phyloP scores from a whole-genome alignment of 805 yeast species.

The Kuraishia piskuri region DNA sequence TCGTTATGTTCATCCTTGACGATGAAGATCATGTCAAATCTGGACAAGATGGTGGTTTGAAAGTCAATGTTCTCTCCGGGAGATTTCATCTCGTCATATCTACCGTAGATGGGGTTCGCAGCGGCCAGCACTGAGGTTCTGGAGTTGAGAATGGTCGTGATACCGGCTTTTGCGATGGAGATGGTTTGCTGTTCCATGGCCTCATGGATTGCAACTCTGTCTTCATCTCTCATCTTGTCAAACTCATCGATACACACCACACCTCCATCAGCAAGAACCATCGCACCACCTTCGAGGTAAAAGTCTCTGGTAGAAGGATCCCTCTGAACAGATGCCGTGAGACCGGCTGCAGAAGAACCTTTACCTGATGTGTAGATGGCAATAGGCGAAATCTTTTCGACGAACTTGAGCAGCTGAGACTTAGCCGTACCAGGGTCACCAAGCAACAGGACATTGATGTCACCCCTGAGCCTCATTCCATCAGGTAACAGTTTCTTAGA shows the following conservation, averaged over 20 bases:
- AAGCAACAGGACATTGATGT: conserved; percentile 80
- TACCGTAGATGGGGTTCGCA: conserved; percentile 94
- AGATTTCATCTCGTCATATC: conserved; percentile 91
- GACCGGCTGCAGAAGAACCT: conserved; percentile 99
- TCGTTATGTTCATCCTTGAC: conserved; percentile 93
- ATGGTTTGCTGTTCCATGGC: conserved; percentile 99
- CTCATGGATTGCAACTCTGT: conserved; percentile 97
- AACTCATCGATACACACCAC: conserved; percentile 99
- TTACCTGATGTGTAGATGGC: conserved; percentile 97
- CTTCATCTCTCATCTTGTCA: conserved; percentile 98
- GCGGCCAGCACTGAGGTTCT: conserved; percentile 96
- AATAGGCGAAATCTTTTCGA: conserved; percentile 89
- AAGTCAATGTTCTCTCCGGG: conserved; percentile 98
- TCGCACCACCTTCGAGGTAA: conserved; percentile 97
- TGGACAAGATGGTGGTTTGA: conserved; percentile 91
- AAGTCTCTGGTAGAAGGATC: conserved; percentile 85
- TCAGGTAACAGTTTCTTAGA: conserved; percentile 88
- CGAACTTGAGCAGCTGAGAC: conserved; percentile 91
- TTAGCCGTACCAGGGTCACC: conserved; percentile 99
- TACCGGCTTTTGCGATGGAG: conserved; percentile 98
- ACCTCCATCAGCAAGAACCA: conserved; percentile 99
- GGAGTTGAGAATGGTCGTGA: conserved; percentile 91
- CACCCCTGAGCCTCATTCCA: conserved; percentile 95
- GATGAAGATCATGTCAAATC: conserved; percentile 97
- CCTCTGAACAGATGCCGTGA: conserved; percentile 95